phyloP scores from a whole-genome alignment of 805 yeast genomes.

The Yamadazyma sp. region DNA sequence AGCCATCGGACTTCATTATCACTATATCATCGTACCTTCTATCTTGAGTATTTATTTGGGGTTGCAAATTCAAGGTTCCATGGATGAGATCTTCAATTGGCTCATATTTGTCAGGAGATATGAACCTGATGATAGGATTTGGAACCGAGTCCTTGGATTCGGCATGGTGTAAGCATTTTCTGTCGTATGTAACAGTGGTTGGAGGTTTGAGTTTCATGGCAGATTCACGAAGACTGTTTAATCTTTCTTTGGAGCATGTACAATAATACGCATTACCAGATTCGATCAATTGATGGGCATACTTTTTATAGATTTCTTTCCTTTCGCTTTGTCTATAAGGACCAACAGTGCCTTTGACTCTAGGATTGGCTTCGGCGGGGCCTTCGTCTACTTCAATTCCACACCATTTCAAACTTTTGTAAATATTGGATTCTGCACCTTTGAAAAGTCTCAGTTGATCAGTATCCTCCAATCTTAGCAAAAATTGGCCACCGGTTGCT shows the following conservation, averaged over 20 bases:
- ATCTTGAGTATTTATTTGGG: constrained; percentile 69
- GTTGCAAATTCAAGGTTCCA: constrained; percentile 72
- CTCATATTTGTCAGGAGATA: constrained; percentile 70
- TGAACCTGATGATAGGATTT: constrained; percentile 61
- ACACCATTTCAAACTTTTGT: constrained; percentile 75
- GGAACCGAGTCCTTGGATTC: constrained; percentile 33
- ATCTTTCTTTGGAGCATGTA: constrained; percentile 77
- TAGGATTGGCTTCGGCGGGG: constrained; percentile 48
- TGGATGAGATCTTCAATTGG: constrained; percentile 71
- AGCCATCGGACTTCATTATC: constrained; percentile 84
- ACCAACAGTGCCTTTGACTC: constrained; percentile 47
- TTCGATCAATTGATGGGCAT: constrained; percentile 55
- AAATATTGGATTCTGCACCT: constrained; percentile 82
- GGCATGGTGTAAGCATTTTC: constrained; percentile 60
- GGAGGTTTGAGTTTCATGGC: constrained; percentile 81
- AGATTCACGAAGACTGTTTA: constrained; percentile 62
- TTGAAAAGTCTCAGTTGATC: constrained; percentile 75
- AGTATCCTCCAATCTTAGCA: constrained; percentile 88
- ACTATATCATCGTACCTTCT: constrained; percentile 87
- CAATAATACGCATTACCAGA: constrained; percentile 82
- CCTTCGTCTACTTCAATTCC: constrained; percentile 80
- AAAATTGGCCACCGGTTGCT: constrained; percentile 74
- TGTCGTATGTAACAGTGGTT: constrained; percentile 86
- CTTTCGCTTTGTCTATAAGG: constrained; percentile 89
- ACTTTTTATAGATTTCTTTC: constrained; percentile 56